Evolutionary conservation across 75 land plant genomes (phyloP), one percentile per base, ranked within the genome.

Genomic region (Cunninghamia lanceolata): DNA sequence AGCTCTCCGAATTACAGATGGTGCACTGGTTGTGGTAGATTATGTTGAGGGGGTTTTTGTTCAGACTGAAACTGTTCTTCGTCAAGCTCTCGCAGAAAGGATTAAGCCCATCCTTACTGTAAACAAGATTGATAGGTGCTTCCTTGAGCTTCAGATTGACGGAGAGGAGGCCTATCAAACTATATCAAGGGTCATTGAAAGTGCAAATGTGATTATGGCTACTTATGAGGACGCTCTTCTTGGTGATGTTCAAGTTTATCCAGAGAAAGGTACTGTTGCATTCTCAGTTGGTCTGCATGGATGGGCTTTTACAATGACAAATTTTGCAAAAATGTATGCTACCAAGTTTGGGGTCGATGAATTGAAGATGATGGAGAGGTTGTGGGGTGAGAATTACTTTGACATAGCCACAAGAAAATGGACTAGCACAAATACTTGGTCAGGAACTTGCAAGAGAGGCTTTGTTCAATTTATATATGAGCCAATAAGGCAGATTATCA

Each of bases 81-180:
- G 99, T 15, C 99, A 97, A 85, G 99, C 99, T 54, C 89, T 97
- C 36, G 99, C 98, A 71, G 99, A 96, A 83, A 96, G 98, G 91
- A 95, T 96, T 79, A 84, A 93, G 84, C 99, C 99, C 28, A 98
- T 97, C 75, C 86, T 97, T 88, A 97, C 99, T 40, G 98, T 97
- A 16, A 97, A 97, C 92, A 97, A 97, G 96, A 97, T 97, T 98
- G 99, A 97, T 88, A 90, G 95, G 84, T 97, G 99, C 84, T 96
- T 97, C 84, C 88, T 97, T 74, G 98, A 97, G 92, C 88, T 97
- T 54, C 96, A 93, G 85, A 94, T 94, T 80, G 95, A 92, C 63
- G 95, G 93, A 19, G 95, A 94, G 66, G 93, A 94, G 85, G 99
- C 97, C 35, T 96, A 96, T 76, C 97, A 96, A 85, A 96, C 97